Evolutionary conservation across 2,329 filamentous ascomycete species (phyloP).

Genomic region (Pleomassaria siparia): DNA sequence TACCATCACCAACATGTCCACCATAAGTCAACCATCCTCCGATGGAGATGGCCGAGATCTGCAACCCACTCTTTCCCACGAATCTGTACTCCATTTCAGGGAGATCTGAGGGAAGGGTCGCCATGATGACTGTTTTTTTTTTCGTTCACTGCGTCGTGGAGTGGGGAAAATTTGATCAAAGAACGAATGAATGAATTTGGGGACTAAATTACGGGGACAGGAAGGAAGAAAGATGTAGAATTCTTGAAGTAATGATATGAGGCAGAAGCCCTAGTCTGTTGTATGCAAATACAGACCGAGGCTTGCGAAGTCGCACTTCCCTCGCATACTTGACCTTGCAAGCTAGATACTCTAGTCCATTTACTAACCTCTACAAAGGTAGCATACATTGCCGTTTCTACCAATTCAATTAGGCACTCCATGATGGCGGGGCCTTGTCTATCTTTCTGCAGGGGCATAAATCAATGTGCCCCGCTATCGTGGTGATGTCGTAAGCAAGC

Average conservation of each 20-base stretch:
- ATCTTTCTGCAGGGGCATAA: not conserved
- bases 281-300: no score
- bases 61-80: constrained; percentile 69
- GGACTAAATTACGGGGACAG: no score
- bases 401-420: no score
- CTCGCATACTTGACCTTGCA: no score
- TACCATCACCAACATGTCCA: constrained; percentile 68
- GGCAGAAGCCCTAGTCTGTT: no score
- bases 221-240: no score
- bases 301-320: no score
- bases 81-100: constrained; percentile 69
- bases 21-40: constrained; percentile 69
- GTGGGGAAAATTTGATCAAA: not conserved
- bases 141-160: no score
- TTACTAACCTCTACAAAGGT: no score
- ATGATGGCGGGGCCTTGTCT: not conserved
- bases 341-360: no score
- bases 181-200: not conserved
- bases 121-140: not conserved
- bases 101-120: constrained; percentile 16
- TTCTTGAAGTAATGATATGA: no score
- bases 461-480: not conserved
- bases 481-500: not conserved
- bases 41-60: constrained; percentile 72
- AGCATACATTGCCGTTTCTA: no score